phyloP scores from a whole-genome alignment of 805 yeast genomes.

The Lachancea thermotolerans region DNA sequence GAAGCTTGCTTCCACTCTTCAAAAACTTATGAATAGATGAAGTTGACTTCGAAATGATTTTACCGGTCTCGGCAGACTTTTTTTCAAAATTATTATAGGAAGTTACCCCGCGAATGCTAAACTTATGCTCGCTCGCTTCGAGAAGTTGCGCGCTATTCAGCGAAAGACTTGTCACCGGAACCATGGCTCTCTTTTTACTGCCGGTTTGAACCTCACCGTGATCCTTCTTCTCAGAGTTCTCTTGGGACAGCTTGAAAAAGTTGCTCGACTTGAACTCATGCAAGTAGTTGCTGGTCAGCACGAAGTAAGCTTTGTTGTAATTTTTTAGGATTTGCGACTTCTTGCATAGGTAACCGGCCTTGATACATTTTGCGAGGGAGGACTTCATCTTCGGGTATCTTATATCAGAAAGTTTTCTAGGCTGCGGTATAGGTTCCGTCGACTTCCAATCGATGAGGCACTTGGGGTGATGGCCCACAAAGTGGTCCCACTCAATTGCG shows the following conservation, averaged over 20 bases:
- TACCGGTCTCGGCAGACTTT: conserved; percentile 17
- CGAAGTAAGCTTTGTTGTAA: conserved; percentile 57
- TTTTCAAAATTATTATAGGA: conserved; percentile 16
- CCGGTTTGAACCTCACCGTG: conserved; percentile 10
- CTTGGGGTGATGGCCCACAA: conserved; percentile 41
- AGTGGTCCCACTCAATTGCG: conserved; percentile 66
- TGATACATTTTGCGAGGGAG: conserved; percentile 44
- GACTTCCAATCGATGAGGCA: conserved; percentile 36
- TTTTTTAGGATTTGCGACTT: conserved; percentile 56
- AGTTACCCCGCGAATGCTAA: conserved; percentile 34
- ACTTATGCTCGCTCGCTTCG: conserved; percentile 34
- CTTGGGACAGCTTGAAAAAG: conserved; percentile 20
- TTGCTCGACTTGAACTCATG: conserved; percentile 53
- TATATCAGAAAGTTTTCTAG: conserved; percentile 44
- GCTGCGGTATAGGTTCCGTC: conserved; percentile 34
- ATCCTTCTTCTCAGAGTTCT: conserved; percentile 7
- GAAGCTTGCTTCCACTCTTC: conserved; percentile 13
- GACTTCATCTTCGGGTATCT: conserved; percentile 49
- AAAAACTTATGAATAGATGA: conserved; percentile 16
- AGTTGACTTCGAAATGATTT: conserved; percentile 16
- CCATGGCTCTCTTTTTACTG: conserved; percentile 43
- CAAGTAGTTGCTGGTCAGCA: conserved; percentile 56
- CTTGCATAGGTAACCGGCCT: conserved; percentile 54
- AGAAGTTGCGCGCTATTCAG: conserved; percentile 32
- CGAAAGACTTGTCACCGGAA: conserved; percentile 37